Evolutionary conservation across 768 basidiomycete species (phyloP), one percentile per base, ranked within the genome.

Genomic region (Boletus patriciae): DNA sequence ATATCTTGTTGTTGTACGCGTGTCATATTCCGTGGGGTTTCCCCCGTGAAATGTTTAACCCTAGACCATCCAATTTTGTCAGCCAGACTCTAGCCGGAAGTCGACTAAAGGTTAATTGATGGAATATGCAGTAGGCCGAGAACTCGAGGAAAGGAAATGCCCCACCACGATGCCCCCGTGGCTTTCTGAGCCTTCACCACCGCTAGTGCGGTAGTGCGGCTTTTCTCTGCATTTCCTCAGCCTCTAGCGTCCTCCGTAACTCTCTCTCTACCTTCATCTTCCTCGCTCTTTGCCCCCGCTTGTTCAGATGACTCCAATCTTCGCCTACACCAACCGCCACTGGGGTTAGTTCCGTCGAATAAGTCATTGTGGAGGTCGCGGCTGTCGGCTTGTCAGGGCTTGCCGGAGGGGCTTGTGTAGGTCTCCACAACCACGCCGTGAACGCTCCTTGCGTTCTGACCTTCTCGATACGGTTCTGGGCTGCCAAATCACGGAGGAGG

Each of bases 231-330:
- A 69, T 67, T 8, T 57, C 58, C 49, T 76, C 66, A 37, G 77
- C 54, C 41, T 69, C 71, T 52, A 68, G 67, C 73, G 80, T 62
- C 71, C 70, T 73, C 55, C 57, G 61, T 19, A 81, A 65, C 38
- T 82, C 80, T 47, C 68, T 68, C 55, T 69, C 63, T 4, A 86
- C 75, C 66, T 81, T 82, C 52, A 58, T 71, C 46, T 70, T 66
- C 54, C 86, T 68, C 23, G 79, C 76, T 16, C 76, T 69, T 57
- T 76, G 78, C 60, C 85, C 71, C 53, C 83, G 74, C 62, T 73
- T 80, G 69, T 78, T 88, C 54, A 88, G 69, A 66, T 87, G 84
- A 8, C 77, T 73, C 66, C 76, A 77, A 61, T 88, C 84, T 50
- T 69, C 72, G 29, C 72, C 70, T 3, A 70, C 70, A 2, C 72